These are phyloP conservation scores for Barnettozyma vustinii DNA, from an alignment of 805 yeast genomes.

Conservation along the genomic window DNA sequence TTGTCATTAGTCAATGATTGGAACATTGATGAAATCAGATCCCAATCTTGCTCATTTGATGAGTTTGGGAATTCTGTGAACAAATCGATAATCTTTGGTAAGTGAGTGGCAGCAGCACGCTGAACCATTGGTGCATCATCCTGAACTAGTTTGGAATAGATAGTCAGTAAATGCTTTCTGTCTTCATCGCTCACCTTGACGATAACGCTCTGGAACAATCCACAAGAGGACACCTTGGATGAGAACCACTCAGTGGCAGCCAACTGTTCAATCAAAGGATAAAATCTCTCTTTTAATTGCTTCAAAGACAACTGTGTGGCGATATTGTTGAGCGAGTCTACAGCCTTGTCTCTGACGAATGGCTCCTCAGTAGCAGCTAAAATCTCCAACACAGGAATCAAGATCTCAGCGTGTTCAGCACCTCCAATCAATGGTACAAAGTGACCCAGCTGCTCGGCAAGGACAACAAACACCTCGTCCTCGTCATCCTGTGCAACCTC, in stretches of 20 bases:
- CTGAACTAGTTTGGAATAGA: conserved; percentile 64
- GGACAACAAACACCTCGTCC: conserved; percentile 92
- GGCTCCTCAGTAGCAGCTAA: conserved; percentile 95
- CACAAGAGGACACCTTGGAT: conserved; percentile 85
- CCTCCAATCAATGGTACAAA: conserved; percentile 93
- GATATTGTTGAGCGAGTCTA: conserved; percentile 72
- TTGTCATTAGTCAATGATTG: conserved; percentile 71
- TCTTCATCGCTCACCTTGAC: conserved; percentile 48
- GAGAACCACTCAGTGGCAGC: conserved; percentile 94
- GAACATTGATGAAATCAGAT: conserved; percentile 75
- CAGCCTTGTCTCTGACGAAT: conserved; percentile 90
- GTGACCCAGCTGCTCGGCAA: conserved; percentile 85
- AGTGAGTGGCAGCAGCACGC: conserved; percentile 83
- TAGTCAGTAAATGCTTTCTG: conserved; percentile 57
- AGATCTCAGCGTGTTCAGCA: conserved; percentile 47
- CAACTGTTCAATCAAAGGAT: conserved; percentile 72
- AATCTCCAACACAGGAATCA: conserved; percentile 63
- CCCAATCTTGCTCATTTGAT: conserved; percentile 62
- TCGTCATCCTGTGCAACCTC: conserved; percentile 92
- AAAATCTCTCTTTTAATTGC: conserved; percentile 60
- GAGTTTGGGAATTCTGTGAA: conserved; percentile 43
- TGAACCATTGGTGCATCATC: conserved; percentile 97
- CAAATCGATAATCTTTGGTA: conserved; percentile 68
- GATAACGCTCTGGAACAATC: conserved; percentile 70
- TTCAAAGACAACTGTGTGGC: conserved; percentile 55